These are phyloP conservation scores for Curvularia eragrostidis DNA, from an alignment of 2,329 filamentous ascomycete species.

Conservation along the genomic window DNA sequence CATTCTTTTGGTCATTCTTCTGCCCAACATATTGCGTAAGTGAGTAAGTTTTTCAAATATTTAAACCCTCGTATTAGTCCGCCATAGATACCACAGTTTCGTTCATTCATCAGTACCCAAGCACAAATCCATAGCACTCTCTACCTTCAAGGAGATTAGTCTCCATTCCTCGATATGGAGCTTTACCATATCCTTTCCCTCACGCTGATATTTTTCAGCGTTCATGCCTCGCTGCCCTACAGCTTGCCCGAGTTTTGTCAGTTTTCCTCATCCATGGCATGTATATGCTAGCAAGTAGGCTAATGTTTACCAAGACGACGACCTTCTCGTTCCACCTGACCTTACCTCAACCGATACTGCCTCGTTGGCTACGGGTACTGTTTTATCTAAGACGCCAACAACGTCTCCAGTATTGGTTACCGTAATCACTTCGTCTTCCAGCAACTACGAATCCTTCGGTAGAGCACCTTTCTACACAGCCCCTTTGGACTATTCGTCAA, in stretches of 20 bases:
- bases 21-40: not conserved
- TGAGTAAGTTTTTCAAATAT: not conserved
- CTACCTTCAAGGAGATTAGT: not conserved
- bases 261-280: not conserved
- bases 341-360: not conserved
- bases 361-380: not conserved
- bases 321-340: not conserved
- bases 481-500: not conserved
- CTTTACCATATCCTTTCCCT: not conserved
- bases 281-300: not conserved
- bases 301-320: not conserved
- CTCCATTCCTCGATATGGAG: not conserved
- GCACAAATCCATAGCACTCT: not conserved
- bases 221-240: not conserved
- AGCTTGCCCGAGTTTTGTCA: not conserved
- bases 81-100: not conserved
- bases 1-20: not conserved
- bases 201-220: not conserved
- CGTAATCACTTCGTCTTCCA: not conserved
- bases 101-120: not conserved
- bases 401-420: not conserved
- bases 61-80: not conserved
- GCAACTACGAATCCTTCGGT: not conserved
- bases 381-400: not conserved
- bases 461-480: not conserved